A percentile compares a stretch with the other conserved stretches of the same genome.
Evolutionary conservation across 1,284 basidiomycete species (phyloP).

Genomic region (Abortiporus biennis): DNA sequence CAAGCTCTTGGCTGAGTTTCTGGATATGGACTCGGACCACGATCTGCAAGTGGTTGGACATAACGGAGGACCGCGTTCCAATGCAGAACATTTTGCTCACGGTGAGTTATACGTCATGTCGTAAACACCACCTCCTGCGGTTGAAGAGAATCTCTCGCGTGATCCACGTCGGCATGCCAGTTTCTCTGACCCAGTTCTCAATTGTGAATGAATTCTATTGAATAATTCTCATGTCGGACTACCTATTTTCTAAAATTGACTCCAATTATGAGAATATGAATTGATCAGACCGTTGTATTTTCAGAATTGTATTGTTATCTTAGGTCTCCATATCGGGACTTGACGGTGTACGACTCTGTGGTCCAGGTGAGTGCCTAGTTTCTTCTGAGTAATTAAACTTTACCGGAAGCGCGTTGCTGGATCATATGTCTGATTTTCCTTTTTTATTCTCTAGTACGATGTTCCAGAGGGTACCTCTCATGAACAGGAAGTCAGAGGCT

Average conservation of each 20-base stretch:
- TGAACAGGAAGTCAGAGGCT: constrained; percentile 17
- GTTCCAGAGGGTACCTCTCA: constrained; percentile 29
- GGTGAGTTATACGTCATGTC: constrained; percentile 44
- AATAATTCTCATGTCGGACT: too few species aligned
- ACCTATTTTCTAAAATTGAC: too few species aligned
- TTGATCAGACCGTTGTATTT: too few species aligned
- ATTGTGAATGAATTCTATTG: too few species aligned
- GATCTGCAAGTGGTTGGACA: constrained; percentile 2
- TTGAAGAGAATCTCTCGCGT: too few species aligned
- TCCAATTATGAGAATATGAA: too few species aligned
- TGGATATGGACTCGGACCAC: constrained; percentile 59
- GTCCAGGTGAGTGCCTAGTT: constrained; percentile 55
- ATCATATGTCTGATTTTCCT: constrained; percentile 4
- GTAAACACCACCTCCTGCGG: too few species aligned
- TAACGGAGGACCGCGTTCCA: constrained; percentile 49
- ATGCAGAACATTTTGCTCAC: constrained; percentile 88
- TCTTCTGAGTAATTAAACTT: background rate
- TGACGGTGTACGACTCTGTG: constrained; percentile 74
- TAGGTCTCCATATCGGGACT: constrained; percentile 77
- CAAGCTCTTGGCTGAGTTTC: constrained; percentile 75
- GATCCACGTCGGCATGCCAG: too few species aligned
- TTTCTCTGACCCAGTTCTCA: too few species aligned
- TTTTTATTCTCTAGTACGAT: constrained; percentile 45
- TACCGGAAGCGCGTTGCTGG: constrained; percentile 6
- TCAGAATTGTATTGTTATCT: constrained; percentile 82